Evolutionary conservation across 768 basidiomycete species (phyloP).

Genomic region (Scleroderma citrinum): DNA sequence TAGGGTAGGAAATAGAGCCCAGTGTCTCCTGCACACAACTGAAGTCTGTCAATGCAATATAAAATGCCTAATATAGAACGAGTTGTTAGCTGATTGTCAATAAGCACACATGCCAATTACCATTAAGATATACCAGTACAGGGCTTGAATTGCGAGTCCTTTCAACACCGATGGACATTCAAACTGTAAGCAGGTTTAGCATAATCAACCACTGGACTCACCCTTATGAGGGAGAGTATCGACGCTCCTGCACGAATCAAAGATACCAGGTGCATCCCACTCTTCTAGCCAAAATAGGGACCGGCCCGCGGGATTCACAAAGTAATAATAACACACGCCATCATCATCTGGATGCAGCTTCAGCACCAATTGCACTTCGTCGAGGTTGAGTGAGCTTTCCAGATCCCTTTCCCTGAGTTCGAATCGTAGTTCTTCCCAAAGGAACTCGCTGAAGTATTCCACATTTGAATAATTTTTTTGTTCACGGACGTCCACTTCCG

Average conservation of each 20-base stretch:
- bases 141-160: conserved; percentile 32
- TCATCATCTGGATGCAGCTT: conserved; percentile 28
- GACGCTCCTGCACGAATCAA: conserved; percentile 17
- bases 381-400: conserved; percentile 32
- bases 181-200: not conserved
- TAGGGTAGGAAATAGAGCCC: conserved; percentile 25
- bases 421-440: conserved; percentile 15
- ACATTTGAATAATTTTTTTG: conserved; percentile 26
- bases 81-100: conserved; percentile 5
- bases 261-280: conserved; percentile 31
- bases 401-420: conserved; percentile 13
- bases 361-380: conserved; percentile 39
- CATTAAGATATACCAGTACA: conserved; percentile 29
- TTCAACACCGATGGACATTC: not conserved
- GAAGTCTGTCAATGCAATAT: not conserved
- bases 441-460: conserved; percentile 24
- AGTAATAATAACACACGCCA: conserved; percentile 40
- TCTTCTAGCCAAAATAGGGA: conserved; percentile 52
- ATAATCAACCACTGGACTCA: not conserved
- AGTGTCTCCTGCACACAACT: conserved; percentile 28
- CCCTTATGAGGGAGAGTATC: conserved; percentile 22
- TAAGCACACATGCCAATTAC: conserved; percentile 3
- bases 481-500: conserved; percentile 51
- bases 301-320: conserved; percentile 42
- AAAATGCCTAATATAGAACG: not conserved